Conservation (phyloP, 1,139 yeast species). For the Pichiaceae sp. region DNA sequence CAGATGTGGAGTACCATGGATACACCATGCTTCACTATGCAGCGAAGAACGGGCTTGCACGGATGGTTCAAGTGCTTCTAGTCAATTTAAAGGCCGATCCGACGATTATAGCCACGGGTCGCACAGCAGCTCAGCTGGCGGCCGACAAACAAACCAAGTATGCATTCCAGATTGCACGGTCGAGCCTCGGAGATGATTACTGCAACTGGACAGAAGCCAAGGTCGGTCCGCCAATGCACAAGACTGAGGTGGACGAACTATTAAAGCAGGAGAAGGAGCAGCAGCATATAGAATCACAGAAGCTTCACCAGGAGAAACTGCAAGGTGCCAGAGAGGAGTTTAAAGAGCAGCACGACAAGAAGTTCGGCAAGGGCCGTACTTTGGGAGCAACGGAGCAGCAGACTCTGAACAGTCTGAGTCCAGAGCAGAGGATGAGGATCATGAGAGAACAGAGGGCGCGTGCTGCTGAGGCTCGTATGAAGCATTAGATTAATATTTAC, state of each 20-base stretch:
- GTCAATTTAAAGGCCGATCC: conserved; percentile 69
- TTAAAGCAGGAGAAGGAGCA: conserved; percentile 25
- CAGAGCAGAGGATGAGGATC: conserved; percentile 64
- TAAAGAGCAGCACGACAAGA: conserved; percentile 9
- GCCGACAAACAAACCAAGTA: conserved; percentile 35
- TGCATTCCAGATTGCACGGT: conserved; percentile 64
- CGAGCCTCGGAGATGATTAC: conserved; percentile 44
- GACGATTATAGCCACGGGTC: conserved; percentile 44
- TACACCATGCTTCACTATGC: conserved; percentile 76
- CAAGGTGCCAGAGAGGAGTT: conserved; percentile 23
- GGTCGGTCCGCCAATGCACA: conserved; percentile 58
- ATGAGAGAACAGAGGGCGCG: conserved; percentile 94
- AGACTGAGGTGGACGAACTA: conserved; percentile 46
- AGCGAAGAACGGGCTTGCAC: conserved; percentile 55
- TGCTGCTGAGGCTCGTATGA: conserved; percentile 88
- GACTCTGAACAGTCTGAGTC: conserved; percentile 32
- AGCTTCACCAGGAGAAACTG: conserved; percentile 32
- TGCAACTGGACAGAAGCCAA: conserved; percentile 65
- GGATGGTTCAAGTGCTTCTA: conserved; percentile 60
- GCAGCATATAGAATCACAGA: conserved; percentile 30
- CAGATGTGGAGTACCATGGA: conserved; percentile 38
- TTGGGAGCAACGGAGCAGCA: conserved; percentile 17
- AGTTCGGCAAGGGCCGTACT: conserved; percentile 17
- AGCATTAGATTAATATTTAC: conserved; percentile 14
- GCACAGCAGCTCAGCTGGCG: conserved; percentile 56